Percentiles rank a stretch among this genome's conserved stretches.
Conservation (phyloP, 208 protist species). For the Leishmania tropica region DNA sequence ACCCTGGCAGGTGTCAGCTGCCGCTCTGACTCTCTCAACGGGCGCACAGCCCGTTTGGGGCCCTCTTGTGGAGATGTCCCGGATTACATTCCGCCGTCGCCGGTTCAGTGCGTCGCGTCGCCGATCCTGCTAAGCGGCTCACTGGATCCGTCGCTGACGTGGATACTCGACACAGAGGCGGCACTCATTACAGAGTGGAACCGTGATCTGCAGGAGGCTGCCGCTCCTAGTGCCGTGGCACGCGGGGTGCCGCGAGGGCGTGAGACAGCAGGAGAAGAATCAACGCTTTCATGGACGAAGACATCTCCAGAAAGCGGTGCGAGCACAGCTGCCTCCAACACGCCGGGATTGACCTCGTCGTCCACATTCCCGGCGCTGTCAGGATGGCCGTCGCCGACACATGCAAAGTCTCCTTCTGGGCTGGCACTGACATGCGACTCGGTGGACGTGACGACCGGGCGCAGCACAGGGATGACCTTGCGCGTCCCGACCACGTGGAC, state of each 20-base stretch:
- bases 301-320: not conserved
- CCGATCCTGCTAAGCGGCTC: not conserved
- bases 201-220: slow-evolving; percentile 12
- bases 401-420: not conserved
- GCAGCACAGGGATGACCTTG: slow-evolving; percentile 43
- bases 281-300: not conserved
- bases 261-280: not conserved
- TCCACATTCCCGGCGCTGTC: not conserved
- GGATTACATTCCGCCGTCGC: slow-evolving; percentile 13
- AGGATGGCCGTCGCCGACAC: not conserved
- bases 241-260: not conserved
- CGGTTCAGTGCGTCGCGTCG: slow-evolving; percentile 23
- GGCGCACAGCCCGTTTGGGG: not conserved
- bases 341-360: slow-evolving; percentile 4
- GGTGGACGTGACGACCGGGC: slow-evolving; percentile 30
- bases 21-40: not conserved
- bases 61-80: slow-evolving; percentile 5
- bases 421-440: slow-evolving; percentile 29
- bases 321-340: not conserved
- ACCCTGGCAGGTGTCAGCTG: slow-evolving; percentile 25
- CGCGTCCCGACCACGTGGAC: slow-evolving; percentile 24
- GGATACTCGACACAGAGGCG: slow-evolving; percentile 42
- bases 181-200: slow-evolving; percentile 34
- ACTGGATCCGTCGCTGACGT: slow-evolving; percentile 26
- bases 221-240: not conserved